Conservation (phyloP, 2,329 filamentous ascomycete genomes). For the Canariomyces notabilis region DNA sequence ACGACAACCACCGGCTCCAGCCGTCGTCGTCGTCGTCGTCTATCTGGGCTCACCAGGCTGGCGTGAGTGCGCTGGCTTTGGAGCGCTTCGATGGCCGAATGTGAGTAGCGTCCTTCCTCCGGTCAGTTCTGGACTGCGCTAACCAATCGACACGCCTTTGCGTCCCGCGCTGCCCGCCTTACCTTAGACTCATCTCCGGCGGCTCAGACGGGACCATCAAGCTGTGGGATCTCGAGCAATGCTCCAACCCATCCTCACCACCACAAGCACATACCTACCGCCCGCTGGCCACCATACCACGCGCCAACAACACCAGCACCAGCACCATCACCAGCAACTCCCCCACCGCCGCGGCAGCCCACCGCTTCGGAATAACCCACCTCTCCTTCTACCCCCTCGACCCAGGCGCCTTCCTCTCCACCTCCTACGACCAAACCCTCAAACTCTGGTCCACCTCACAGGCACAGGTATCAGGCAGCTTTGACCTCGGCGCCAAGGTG, state of each 20-base stretch:
- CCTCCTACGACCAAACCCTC: slow-evolving; percentile 71
- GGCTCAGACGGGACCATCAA: slow-evolving; percentile 80
- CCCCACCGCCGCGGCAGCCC: slow-evolving; percentile 8
- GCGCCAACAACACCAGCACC: too few relatives aligned
- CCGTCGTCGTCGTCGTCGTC: slow-evolving; percentile 19
- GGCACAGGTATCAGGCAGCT: slow-evolving; percentile 57
- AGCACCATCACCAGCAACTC: too few relatives aligned
- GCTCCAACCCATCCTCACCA: slow-evolving; percentile 41
- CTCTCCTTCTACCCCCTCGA: slow-evolving; percentile 77
- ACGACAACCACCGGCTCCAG: too few relatives aligned
- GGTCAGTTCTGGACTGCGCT: too few relatives aligned
- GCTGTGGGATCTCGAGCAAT: slow-evolving; percentile 77
- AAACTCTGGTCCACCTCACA: slow-evolving; percentile 68
- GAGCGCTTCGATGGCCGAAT: slow-evolving; percentile 77
- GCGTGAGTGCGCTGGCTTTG: slow-evolving; percentile 72
- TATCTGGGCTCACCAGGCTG: slow-evolving; percentile 66
- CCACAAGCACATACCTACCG: slow-evolving; percentile 45
- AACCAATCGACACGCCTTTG: too few relatives aligned
- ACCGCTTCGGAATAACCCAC: slow-evolving; percentile 70
- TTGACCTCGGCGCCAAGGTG: slow-evolving; percentile 62
- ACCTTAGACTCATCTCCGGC: slow-evolving; percentile 73
- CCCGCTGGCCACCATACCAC: slow-evolving; percentile 48
- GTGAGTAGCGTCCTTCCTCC: too few relatives aligned
- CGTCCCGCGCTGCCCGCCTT: too few relatives aligned
- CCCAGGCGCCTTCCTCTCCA: slow-evolving; percentile 67